A percentile compares a stretch with the other conserved stretches of the same genome.
Conservation (phyloP, 2,329 filamentous ascomycete genomes). For the Cladophialophora exuberans region DNA sequence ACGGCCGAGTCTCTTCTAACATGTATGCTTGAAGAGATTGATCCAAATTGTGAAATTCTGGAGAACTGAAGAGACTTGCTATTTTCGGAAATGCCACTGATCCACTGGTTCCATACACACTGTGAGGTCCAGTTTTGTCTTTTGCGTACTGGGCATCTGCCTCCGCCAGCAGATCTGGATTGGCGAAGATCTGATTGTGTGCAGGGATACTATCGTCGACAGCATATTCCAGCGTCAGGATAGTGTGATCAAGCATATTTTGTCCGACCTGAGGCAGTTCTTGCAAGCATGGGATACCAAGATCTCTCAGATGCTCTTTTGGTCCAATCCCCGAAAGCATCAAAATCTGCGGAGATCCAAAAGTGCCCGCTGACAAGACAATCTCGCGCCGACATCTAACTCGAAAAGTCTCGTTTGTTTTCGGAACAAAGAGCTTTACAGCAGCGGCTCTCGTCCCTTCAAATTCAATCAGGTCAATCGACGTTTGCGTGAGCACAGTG, state of each 20-base stretch:
- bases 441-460: constrained; percentile 40
- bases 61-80: background rate
- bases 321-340: constrained; percentile 65
- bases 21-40: background rate
- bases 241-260: constrained; percentile 51
- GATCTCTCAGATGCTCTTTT: constrained; percentile 42
- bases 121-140: constrained; percentile 12
- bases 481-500: constrained; percentile 49
- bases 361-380: constrained; percentile 61
- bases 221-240: constrained; percentile 25
- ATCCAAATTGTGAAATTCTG: constrained; percentile 5
- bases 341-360: constrained; percentile 60
- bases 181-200: constrained; percentile 15
- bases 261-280: constrained; percentile 49
- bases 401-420: constrained; percentile 34
- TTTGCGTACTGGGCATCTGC: constrained; percentile 9
- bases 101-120: constrained; percentile 11
- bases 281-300: constrained; percentile 46
- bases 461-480: constrained; percentile 40
- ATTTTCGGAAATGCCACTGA: constrained; percentile 15
- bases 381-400: constrained; percentile 52
- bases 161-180: constrained; percentile 5
- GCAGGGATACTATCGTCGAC: constrained; percentile 8
- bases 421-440: constrained; percentile 46
- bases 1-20: constrained; percentile 2